Evolutionary conservation across 257 asterid species (phyloP).

Genomic region (Dorcoceras hygrometricum): DNA sequence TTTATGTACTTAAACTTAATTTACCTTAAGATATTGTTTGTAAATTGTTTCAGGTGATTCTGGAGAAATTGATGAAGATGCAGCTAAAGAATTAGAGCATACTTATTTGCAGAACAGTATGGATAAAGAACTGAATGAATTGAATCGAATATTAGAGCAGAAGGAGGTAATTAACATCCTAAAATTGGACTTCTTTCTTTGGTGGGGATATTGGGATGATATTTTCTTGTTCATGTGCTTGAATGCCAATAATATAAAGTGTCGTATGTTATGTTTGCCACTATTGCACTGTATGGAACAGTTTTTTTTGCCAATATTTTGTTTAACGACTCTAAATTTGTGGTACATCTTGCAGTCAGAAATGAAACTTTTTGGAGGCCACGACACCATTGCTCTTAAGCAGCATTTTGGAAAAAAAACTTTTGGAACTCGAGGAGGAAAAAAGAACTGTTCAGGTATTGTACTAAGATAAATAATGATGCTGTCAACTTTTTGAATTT

Average conservation of each 20-base stretch:
- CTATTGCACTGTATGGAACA: not conserved
- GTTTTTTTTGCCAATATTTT: not conserved
- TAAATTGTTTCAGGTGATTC: slow-evolving; percentile 62
- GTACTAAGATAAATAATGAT: not conserved
- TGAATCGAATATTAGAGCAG: slow-evolving; percentile 83
- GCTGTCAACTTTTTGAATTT: slow-evolving; percentile 18
- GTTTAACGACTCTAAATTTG: not conserved
- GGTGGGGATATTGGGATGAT: not conserved
- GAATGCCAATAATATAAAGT: not conserved
- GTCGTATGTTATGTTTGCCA: not conserved
- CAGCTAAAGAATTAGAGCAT: slow-evolving; percentile 94
- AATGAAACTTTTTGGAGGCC: slow-evolving; percentile 86
- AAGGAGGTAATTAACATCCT: slow-evolving; percentile 59
- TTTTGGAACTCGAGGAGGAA: slow-evolving; percentile 95
- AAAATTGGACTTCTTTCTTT: not conserved
- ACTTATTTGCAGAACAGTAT: slow-evolving; percentile 81
- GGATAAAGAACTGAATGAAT: slow-evolving; percentile 89
- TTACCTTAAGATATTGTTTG: not conserved
- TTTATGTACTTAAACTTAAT: slow-evolving; percentile 3
- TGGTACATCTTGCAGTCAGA: slow-evolving; percentile 62
- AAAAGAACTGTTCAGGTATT: slow-evolving; percentile 84
- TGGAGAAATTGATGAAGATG: slow-evolving; percentile 82
- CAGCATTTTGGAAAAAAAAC: slow-evolving; percentile 94
- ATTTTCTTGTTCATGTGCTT: not conserved
- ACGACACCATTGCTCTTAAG: slow-evolving; percentile 78